These are phyloP conservation scores for Sphagnum fallax DNA, from an alignment of 228 moss, liverwort and hornwort genomes.

Conservation along the genomic window DNA sequence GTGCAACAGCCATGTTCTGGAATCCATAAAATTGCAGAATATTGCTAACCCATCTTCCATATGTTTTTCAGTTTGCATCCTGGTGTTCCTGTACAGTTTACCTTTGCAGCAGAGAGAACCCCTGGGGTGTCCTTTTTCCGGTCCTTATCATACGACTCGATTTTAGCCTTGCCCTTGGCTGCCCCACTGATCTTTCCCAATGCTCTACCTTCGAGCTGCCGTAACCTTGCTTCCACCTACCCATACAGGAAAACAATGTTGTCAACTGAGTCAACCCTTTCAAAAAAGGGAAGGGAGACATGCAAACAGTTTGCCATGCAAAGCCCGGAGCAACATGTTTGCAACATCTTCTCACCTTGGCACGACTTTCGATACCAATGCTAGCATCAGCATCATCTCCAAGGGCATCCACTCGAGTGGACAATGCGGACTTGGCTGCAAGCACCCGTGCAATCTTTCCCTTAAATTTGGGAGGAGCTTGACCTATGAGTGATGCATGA, in stretches of 20 bases:
- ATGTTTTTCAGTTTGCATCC: too few relatives aligned
- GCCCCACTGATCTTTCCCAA: conserved; percentile 33
- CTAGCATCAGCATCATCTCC: conserved; percentile 59
- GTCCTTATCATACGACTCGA: conserved; percentile 69
- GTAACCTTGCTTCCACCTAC: conserved; percentile 70
- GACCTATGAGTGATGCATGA: conserved; percentile 83
- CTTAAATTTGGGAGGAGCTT: conserved; percentile 85
- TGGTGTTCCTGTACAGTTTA: not conserved
- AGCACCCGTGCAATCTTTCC: conserved; percentile 83
- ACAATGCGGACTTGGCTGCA: conserved; percentile 80
- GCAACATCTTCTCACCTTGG: conserved; percentile 32
- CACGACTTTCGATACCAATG: conserved; percentile 68
- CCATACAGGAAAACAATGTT: too few relatives aligned
- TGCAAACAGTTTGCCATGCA: too few relatives aligned
- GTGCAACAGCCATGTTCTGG: not conserved
- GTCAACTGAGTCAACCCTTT: too few relatives aligned
- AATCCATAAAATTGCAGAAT: too few relatives aligned
- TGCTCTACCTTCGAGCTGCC: conserved; percentile 75
- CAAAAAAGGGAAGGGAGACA: too few relatives aligned
- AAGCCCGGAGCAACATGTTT: too few relatives aligned
- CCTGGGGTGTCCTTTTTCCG: conserved; percentile 54
- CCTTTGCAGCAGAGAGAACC: conserved; percentile 61
- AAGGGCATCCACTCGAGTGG: conserved; percentile 74
- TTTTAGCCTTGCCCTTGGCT: conserved; percentile 49
- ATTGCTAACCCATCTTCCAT: too few relatives aligned